phyloP scores from a whole-genome alignment of 192 early-diverging fungal genomes.

The Entomortierella chlamydospora region DNA sequence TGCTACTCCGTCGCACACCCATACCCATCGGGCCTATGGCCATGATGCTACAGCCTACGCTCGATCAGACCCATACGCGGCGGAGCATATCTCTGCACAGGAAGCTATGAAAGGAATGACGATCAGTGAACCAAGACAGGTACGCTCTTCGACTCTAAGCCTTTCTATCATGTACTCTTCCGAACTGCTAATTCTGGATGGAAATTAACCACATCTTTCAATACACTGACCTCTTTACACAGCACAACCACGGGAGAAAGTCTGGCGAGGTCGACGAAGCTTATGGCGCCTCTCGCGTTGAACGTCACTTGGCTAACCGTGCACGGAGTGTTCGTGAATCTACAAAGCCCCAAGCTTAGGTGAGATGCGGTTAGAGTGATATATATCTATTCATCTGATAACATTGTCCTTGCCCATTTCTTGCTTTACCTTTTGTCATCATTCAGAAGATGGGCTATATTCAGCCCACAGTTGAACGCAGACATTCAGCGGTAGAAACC shows the following conservation, averaged over 20 bases:
- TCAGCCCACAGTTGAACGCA: neutral
- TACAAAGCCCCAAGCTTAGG: constrained; percentile 17
- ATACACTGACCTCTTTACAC: neutral
- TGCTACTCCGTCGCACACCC: constrained; percentile 5
- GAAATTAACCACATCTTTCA: neutral
- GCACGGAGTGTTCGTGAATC: constrained; percentile 40
- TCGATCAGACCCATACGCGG: constrained; percentile 19
- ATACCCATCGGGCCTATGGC: neutral
- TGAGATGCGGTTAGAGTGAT: neutral
- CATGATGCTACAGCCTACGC: constrained; percentile 14
- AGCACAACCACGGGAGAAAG: constrained; percentile 34
- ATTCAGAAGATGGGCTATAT: neutral
- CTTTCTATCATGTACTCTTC: neutral
- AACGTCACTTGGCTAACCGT: constrained; percentile 40
- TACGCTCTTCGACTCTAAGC: neutral
- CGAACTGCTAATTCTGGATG: neutral
- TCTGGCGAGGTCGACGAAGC: constrained; percentile 23
- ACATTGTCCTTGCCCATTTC: neutral
- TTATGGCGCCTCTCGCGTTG: constrained; percentile 39
- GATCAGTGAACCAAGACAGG: constrained; percentile 41
- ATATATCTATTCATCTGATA: neutral
- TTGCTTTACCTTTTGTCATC: neutral
- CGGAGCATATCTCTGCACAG: constrained; percentile 42
- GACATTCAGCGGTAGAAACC: neutral
- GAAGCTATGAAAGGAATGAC: constrained; percentile 53